Conservation (phyloP, 2,329 filamentous ascomycete species). For the Venturia effusa region DNA sequence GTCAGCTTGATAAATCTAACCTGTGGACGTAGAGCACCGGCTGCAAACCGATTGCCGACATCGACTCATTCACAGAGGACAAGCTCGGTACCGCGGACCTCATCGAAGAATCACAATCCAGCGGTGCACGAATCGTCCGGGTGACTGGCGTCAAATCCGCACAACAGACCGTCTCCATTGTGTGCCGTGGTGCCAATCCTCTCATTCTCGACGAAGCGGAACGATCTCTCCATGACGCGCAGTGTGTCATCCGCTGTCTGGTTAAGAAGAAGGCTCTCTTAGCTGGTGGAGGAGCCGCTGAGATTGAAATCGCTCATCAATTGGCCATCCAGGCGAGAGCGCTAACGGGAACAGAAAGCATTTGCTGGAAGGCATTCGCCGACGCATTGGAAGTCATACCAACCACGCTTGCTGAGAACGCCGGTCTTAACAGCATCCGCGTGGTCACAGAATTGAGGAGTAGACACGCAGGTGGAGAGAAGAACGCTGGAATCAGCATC, state of each 20-base stretch:
- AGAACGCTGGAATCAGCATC: slow-evolving; percentile 95
- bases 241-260: slow-evolving; percentile 92
- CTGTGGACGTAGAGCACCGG: slow-evolving; percentile 55
- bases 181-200: slow-evolving; percentile 86
- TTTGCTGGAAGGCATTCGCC: slow-evolving; percentile 98
- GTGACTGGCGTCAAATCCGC: slow-evolving; percentile 81
- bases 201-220: slow-evolving; percentile 96
- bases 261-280: slow-evolving; percentile 99
- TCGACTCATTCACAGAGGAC: slow-evolving; percentile 97
- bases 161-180: slow-evolving; percentile 81
- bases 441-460: slow-evolving; percentile 93
- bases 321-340: slow-evolving; percentile 73
- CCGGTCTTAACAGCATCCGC: slow-evolving; percentile 95
- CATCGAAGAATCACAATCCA: slow-evolving; percentile 81
- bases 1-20: not conserved
- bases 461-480: slow-evolving; percentile 88
- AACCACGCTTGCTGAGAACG: slow-evolving; percentile 93
- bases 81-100: slow-evolving; percentile 91
- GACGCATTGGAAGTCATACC: slow-evolving; percentile 96
- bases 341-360: slow-evolving; percentile 82
- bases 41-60: slow-evolving; percentile 97
- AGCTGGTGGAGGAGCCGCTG: slow-evolving; percentile 88
- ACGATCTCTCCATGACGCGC: slow-evolving; percentile 90
- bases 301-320: slow-evolving; percentile 89
- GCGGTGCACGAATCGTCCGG: slow-evolving; percentile 87